Conservation (phyloP, 2,329 filamentous ascomycete genomes). For the Claviceps citrina region DNA sequence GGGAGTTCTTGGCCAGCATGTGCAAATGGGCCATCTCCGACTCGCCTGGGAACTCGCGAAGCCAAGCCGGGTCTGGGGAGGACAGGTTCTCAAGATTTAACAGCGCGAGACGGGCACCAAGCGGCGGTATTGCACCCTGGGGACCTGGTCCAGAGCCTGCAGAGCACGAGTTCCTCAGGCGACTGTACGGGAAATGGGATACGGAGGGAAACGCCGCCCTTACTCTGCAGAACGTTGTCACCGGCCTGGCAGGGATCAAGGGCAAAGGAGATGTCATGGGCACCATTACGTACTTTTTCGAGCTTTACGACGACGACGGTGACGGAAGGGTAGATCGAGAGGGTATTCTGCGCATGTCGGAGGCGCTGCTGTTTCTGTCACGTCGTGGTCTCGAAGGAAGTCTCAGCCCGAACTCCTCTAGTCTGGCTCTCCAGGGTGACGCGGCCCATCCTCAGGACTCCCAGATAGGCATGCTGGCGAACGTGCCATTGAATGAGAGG, state of each 20-base stretch:
- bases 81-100: conserved; percentile 45
- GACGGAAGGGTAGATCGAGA: conserved; percentile 89
- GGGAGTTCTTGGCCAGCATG: conserved; percentile 81
- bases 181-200: conserved; percentile 82
- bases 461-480: conserved; percentile 25
- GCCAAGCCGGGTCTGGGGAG: conserved; percentile 31
- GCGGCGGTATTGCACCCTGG: conserved; percentile 33
- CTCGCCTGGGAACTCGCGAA: conserved; percentile 47
- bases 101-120: conserved; percentile 34
- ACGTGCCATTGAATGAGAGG: conserved; percentile 61
- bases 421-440: conserved; percentile 33
- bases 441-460: conserved; percentile 16
- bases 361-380: conserved; percentile 83
- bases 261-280: conserved; percentile 94
- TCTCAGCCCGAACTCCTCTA: conserved; percentile 49
- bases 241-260: conserved; percentile 79
- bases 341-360: conserved; percentile 86
- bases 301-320: conserved; percentile 84
- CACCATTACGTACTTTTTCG: conserved; percentile 94
- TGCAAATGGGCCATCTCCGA: conserved; percentile 90
- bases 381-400: conserved; percentile 69
- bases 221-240: conserved; percentile 81
- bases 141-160: conserved; percentile 51
- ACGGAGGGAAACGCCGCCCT: conserved; percentile 60
- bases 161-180: conserved; percentile 85